Evolutionary conservation across 176 grass and related monocot species (phyloP).

Genomic region (Saccharum spontaneum): DNA sequence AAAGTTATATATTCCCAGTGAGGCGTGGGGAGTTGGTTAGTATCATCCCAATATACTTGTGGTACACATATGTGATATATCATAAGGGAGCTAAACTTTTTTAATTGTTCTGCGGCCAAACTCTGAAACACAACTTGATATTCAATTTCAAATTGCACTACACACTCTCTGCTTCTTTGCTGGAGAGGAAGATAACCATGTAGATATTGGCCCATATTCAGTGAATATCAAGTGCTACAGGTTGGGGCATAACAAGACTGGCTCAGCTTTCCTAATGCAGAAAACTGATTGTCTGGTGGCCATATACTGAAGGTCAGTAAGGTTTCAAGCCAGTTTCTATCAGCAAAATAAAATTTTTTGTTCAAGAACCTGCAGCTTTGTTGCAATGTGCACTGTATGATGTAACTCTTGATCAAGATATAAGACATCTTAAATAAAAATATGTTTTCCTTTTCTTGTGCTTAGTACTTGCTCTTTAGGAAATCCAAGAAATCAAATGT

Average conservation of each 20-base stretch:
- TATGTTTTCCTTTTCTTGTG: background rate
- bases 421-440: background rate
- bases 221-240: conserved; percentile 67
- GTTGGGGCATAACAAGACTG: conserved; percentile 53
- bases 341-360: conserved; percentile 5
- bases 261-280: conserved; percentile 56
- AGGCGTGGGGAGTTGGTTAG: conserved; percentile 56
- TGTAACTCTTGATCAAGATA: conserved; percentile 22
- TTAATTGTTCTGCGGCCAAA: conserved; percentile 47
- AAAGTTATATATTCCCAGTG: conserved; percentile 57
- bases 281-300: conserved; percentile 34
- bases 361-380: background rate
- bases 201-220: conserved; percentile 56
- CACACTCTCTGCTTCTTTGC: conserved; percentile 62
- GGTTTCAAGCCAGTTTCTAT: background rate
- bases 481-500: background rate
- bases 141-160: conserved; percentile 63
- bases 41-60: conserved; percentile 5
- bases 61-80: too few species aligned
- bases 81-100: conserved; percentile 17
- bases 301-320: conserved; percentile 16
- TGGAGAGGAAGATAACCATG: conserved; percentile 61
- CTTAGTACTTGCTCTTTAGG: background rate
- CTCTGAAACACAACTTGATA: conserved; percentile 48
- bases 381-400: background rate